Conservation (phyloP, 352 stramenopile species). For the Pythium insidiosum region DNA sequence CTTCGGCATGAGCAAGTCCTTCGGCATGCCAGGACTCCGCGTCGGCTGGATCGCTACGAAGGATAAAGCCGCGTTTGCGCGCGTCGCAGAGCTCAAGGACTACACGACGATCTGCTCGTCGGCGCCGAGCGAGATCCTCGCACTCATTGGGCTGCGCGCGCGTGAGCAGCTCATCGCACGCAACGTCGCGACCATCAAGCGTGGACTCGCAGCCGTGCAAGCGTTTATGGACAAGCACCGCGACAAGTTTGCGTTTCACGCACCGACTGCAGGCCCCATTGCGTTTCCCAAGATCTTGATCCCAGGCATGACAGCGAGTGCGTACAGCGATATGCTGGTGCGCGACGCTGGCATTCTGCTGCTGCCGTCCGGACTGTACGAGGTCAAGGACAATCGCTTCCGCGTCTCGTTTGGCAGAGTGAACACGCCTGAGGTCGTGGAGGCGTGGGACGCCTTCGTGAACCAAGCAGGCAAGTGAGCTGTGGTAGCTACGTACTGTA, state of each 20-base stretch:
- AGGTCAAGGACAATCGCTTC: conserved; percentile 17
- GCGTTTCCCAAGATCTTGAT: conserved; percentile 23
- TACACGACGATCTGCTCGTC: conserved; percentile 69
- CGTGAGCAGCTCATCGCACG: conserved; percentile 14
- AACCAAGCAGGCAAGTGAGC: too few relatives aligned
- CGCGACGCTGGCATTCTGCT: conserved; percentile 24
- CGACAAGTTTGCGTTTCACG: conserved; percentile 27
- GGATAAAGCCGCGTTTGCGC: conserved; percentile 20
- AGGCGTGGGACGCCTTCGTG: conserved; percentile 22
- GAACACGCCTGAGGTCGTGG: conserved; percentile 23
- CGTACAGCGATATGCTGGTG: conserved; percentile 24
- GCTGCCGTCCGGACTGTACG: conserved; percentile 26
- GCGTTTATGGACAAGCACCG: conserved; percentile 27
- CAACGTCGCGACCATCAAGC: conserved; percentile 22
- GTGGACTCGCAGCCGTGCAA: conserved; percentile 10
- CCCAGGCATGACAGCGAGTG: not conserved
- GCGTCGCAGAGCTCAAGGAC: conserved; percentile 45
- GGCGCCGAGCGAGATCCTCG: conserved; percentile 46
- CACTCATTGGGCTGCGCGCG: conserved; percentile 40
- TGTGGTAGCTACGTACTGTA: too few relatives aligned
- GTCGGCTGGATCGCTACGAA: conserved; percentile 51
- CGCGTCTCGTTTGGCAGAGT: conserved; percentile 21
- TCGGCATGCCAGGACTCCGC: conserved; percentile 37
- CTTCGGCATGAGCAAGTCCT: conserved; percentile 49
- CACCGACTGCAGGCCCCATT: conserved; percentile 23